phyloP scores from a whole-genome alignment of 2,329 filamentous ascomycete genomes.

The Cladophialophora chaetospira region DNA sequence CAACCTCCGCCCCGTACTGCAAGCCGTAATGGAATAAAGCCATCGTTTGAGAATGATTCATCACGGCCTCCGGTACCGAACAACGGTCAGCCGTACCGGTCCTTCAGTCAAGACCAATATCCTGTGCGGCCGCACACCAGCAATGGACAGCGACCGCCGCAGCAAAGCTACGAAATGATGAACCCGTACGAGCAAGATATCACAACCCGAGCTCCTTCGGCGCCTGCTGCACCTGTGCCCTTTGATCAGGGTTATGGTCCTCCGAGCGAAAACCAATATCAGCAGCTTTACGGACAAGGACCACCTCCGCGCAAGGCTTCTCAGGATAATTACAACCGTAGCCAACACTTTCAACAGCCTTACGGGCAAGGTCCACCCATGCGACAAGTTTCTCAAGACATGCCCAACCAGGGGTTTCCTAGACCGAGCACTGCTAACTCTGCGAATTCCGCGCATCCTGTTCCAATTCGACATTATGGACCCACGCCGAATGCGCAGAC shows the following conservation, averaged over 20 bases:
- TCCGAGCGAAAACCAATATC: constrained; percentile 23
- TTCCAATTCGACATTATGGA: constrained; percentile 27
- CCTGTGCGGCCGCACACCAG: constrained; percentile 23
- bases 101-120: constrained; percentile 25
- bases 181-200: constrained; percentile 21
- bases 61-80: constrained; percentile 20
- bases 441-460: constrained; percentile 28
- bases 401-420: constrained; percentile 20
- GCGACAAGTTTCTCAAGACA: constrained; percentile 18
- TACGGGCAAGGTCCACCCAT: constrained; percentile 24
- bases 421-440: constrained; percentile 14
- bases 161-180: constrained; percentile 17
- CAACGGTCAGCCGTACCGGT: constrained; percentile 19
- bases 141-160: constrained; percentile 22
- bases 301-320: constrained; percentile 19
- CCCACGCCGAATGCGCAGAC: constrained; percentile 26
- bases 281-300: constrained; percentile 24
- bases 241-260: constrained; percentile 31
- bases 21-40: constrained; percentile 28
- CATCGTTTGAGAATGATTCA: constrained; percentile 1
- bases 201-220: constrained; percentile 13
- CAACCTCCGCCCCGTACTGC: constrained; percentile 30
- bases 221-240: constrained; percentile 18
- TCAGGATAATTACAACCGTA: constrained; percentile 22
- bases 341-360: constrained; percentile 21